Evolutionary conservation across 176 grass and related monocot species (phyloP), one percentile per base, ranked within the genome.

Genomic region (Paspalum vaginatum): DNA sequence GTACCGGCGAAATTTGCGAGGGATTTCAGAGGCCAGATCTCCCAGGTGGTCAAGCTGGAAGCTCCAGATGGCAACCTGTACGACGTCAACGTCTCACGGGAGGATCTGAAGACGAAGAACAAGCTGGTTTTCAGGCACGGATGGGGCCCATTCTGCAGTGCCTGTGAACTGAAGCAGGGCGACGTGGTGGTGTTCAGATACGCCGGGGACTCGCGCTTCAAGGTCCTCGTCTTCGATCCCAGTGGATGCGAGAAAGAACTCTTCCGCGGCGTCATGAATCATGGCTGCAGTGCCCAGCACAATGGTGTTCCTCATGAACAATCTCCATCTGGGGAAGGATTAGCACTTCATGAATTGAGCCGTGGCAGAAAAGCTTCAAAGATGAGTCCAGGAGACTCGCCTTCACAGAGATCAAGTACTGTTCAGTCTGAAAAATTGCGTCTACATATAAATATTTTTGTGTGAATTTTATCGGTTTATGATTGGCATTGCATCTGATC

Each of bases 101-200:
- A 32, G 32, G 32, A 32, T 3, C 32, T 32, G 32, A 32, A 32
- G 32, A 32, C 3, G 32, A 32, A 32, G 32, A 32, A 32, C 32
- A 32, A 32, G 32, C 32, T 32, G 32, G 32, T 32, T 32, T 32
- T 32, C 32, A 32, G 32, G 32, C 32, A 32, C 32, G 32, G 32
- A 32, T 32, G 3, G 32, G 32, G 32, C 2, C 32, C 32, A 3
- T 32, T 32, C 3, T 32, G 32, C 32, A 32, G 32, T 32, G 32
- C 32, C 32, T 32, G 32, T 32, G 32, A 32, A 32, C 32, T 32
- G 32, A 32, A 32, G 32, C 32, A 32, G 32, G 77, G 79, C 17
- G 85, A 91, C 11, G 14, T 85, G 4, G 44, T 91, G 67, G 48
- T 85, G 46, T 85, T 88, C 51, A 74, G 70, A 62, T 83, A 85